Conservation (phyloP, 352 stramenopile genomes). For the Thalassiosira sp. region DNA sequence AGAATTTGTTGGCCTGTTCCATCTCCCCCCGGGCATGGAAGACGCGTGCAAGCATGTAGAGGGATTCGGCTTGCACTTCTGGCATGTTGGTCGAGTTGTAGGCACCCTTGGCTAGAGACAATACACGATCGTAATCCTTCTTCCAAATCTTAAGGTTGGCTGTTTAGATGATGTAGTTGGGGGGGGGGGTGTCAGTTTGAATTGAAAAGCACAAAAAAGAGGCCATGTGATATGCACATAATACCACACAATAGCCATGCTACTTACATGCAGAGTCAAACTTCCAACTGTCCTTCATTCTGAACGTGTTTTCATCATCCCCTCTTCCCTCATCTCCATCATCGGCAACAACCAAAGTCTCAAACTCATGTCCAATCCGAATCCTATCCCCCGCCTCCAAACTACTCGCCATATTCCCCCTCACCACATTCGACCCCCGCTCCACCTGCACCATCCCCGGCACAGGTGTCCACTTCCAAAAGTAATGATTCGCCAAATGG, state of each 20-base stretch:
- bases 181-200: background rate
- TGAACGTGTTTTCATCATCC: conserved; percentile 50
- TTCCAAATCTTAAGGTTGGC: conserved; percentile 74
- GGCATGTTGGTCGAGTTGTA: conserved; percentile 78
- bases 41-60: conserved; percentile 94
- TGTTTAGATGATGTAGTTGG: conserved; percentile 6
- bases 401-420: conserved; percentile 84
- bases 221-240: background rate
- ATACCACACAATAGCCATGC: background rate
- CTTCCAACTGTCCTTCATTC: conserved; percentile 71
- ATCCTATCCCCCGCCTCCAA: conserved; percentile 91
- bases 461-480: conserved; percentile 94
- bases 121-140: conserved; percentile 82
- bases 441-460: conserved; percentile 85
- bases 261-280: conserved; percentile 54
- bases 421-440: conserved; percentile 86
- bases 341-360: conserved; percentile 58
- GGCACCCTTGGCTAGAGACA: conserved; percentile 81
- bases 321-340: conserved; percentile 36
- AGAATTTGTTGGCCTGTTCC: conserved; percentile 89
- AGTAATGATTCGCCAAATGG: conserved; percentile 98
- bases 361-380: conserved; percentile 91
- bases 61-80: conserved; percentile 93
- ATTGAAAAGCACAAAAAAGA: conserved; percentile 3
- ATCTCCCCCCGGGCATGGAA: conserved; percentile 91